A percentile compares a stretch with the other conserved stretches of the same genome.
Evolutionary conservation across 2,329 filamentous ascomycete species (phyloP).

Genomic region (Fusarium sulawesiense): DNA sequence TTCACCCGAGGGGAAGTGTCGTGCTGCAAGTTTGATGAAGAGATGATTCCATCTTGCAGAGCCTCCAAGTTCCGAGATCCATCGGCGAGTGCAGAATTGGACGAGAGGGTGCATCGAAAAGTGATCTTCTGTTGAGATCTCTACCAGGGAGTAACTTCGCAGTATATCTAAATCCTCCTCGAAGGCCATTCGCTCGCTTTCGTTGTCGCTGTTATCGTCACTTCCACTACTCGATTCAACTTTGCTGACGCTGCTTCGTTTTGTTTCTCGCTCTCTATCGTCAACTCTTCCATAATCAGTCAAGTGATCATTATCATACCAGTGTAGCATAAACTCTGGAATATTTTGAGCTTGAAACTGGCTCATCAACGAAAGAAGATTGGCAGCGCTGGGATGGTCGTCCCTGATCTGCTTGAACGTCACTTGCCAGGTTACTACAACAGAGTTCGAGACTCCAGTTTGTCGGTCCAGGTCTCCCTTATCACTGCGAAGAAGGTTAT

Average conservation of each 20-base stretch:
- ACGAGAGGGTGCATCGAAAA: constrained; percentile 3
- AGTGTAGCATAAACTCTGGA: neutral
- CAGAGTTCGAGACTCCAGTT: constrained; percentile 4
- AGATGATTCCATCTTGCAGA: neutral
- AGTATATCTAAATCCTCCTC: neutral
- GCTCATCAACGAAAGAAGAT: constrained; percentile 24
- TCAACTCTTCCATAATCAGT: too few species aligned
- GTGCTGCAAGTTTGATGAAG: neutral
- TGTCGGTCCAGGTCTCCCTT: constrained; percentile 31
- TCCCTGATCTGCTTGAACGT: constrained; percentile 14
- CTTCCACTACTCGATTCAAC: too few species aligned
- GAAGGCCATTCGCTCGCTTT: neutral
- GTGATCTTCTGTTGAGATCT: rapidly evolving
- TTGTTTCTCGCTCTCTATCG: too few species aligned
- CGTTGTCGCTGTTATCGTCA: neutral
- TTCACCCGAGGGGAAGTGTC: neutral
- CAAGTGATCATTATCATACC: neutral
- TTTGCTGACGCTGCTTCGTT: too few species aligned
- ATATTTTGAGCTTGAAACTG: constrained; percentile 11
- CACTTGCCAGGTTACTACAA: constrained; percentile 10
- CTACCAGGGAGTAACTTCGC: neutral
- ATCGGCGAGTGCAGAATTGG: neutral
- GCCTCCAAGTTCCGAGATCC: neutral
- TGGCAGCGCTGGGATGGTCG: neutral
- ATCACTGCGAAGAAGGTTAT: constrained; percentile 44